phyloP scores from a whole-genome alignment of 805 yeast species.

The Lipomyces mesembrius region DNA sequence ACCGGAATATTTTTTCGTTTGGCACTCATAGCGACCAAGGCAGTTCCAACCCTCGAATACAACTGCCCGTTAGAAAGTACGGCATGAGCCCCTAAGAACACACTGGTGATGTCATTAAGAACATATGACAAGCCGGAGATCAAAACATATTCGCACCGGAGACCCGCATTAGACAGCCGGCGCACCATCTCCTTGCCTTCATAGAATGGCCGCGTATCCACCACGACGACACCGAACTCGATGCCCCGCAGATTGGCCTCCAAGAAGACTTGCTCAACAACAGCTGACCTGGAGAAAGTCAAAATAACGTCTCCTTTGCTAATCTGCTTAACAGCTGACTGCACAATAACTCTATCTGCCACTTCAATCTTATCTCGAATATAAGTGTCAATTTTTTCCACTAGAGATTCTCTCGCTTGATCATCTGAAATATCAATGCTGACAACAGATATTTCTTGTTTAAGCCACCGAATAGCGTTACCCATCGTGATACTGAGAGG shows the following conservation, averaged over 20 bases:
- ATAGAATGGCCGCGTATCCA: constrained; percentile 91
- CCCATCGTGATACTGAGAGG: constrained; percentile 96
- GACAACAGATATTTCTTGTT: constrained; percentile 85
- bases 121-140: constrained; percentile 80
- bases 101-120: constrained; percentile 84
- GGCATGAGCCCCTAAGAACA: constrained; percentile 95
- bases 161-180: constrained; percentile 62
- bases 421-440: constrained; percentile 72
- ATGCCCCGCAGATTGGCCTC: constrained; percentile 67
- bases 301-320: constrained; percentile 76
- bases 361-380: constrained; percentile 83
- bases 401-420: constrained; percentile 66
- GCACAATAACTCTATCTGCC: constrained; percentile 80
- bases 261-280: constrained; percentile 72
- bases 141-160: constrained; percentile 77
- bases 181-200: constrained; percentile 85
- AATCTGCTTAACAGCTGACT: constrained; percentile 77
- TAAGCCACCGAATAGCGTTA: constrained; percentile 94
- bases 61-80: constrained; percentile 93
- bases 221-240: constrained; percentile 76
- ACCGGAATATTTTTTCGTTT: constrained; percentile 89
- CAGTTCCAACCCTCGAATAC: constrained; percentile 93
- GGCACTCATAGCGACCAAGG: constrained; percentile 89
- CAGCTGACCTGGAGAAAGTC: constrained; percentile 87
- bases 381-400: constrained; percentile 74